phyloP scores from a whole-genome alignment of 352 stramenopile genomes.

The Pythium grandisporangium region DNA sequence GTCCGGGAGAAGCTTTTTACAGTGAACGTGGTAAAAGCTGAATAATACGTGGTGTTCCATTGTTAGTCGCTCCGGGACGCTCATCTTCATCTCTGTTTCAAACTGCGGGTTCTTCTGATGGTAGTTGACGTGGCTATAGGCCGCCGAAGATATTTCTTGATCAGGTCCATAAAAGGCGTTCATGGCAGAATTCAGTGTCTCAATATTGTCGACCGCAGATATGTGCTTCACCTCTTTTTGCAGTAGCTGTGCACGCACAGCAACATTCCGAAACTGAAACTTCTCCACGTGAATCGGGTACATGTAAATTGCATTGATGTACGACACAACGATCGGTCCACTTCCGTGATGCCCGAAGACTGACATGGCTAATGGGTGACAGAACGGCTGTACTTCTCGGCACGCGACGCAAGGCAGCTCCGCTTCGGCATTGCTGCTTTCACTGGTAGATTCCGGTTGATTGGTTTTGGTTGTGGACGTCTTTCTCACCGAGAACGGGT shows the following conservation, averaged over 20 bases:
- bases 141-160: constrained; percentile 14
- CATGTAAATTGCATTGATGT: constrained; percentile 50
- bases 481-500: constrained; percentile 4
- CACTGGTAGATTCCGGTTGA: too few relatives aligned
- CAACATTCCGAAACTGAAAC: constrained; percentile 59
- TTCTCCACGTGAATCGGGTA: constrained; percentile 61
- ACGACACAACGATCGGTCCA: constrained; percentile 44
- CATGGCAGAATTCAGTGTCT: constrained; percentile 21
- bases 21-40: constrained; percentile 77
- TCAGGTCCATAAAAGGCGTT: constrained; percentile 24
- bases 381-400: constrained; percentile 56
- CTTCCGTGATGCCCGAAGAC: constrained; percentile 30
- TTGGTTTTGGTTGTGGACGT: background rate
- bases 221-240: constrained; percentile 34
- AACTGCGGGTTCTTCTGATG: constrained; percentile 74
- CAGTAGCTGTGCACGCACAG: constrained; percentile 53
- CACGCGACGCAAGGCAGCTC: constrained; percentile 1
- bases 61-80: constrained; percentile 42
- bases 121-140: constrained; percentile 55
- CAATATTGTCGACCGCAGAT: constrained; percentile 21
- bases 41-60: constrained; percentile 45
- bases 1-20: constrained; percentile 54
- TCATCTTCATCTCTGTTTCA: constrained; percentile 67
- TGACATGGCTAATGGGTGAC: constrained; percentile 20
- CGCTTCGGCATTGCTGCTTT: too few relatives aligned